These are phyloP conservation scores for Thelonectria discophora DNA, from an alignment of 2,329 filamentous ascomycete species.

Conservation along the genomic window DNA sequence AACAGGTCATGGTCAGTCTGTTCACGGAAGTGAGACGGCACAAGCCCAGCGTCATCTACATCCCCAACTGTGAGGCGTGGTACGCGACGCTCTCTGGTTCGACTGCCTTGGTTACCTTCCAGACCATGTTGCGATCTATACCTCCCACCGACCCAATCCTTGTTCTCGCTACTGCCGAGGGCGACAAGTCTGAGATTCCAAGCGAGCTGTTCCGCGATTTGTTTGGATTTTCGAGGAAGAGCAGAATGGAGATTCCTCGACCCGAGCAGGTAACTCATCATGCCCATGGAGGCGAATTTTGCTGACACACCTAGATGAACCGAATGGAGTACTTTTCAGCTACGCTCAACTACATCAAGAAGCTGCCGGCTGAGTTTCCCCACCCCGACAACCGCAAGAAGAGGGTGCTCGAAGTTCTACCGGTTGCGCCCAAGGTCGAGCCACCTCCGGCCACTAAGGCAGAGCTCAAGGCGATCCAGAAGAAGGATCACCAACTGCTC, in stretches of 20 bases:
- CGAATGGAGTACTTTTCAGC: conserved; percentile 83
- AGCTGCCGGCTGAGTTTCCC: conserved; percentile 85
- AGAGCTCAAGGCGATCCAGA: conserved; percentile 81
- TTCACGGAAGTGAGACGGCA: conserved; percentile 94
- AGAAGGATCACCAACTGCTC: conserved; percentile 82
- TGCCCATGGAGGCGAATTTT: neutral
- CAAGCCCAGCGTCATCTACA: conserved; percentile 95
- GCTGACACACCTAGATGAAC: conserved; percentile 52
- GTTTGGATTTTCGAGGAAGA: conserved; percentile 86
- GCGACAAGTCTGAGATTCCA: conserved; percentile 68
- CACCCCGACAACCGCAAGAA: conserved; percentile 88
- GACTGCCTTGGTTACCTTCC: conserved; percentile 81
- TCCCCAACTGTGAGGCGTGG: conserved; percentile 91
- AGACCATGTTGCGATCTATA: conserved; percentile 81
- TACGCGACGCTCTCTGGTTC: conserved; percentile 70
- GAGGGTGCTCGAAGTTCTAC: conserved; percentile 79
- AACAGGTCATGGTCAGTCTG: conserved; percentile 88
- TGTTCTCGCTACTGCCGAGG: conserved; percentile 85
- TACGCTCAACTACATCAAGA: conserved; percentile 79
- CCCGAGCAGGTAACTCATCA: conserved; percentile 68
- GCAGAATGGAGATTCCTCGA: conserved; percentile 73
- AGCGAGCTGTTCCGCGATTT: conserved; percentile 74
- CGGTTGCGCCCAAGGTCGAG: conserved; percentile 77
- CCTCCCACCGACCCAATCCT: conserved; percentile 91
- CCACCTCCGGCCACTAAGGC: conserved; percentile 75